A percentile compares a stretch with the other conserved stretches of the same genome.
Conservation (phyloP, 2,329 filamentous ascomycete species). For the Emergomyces orientalis region DNA sequence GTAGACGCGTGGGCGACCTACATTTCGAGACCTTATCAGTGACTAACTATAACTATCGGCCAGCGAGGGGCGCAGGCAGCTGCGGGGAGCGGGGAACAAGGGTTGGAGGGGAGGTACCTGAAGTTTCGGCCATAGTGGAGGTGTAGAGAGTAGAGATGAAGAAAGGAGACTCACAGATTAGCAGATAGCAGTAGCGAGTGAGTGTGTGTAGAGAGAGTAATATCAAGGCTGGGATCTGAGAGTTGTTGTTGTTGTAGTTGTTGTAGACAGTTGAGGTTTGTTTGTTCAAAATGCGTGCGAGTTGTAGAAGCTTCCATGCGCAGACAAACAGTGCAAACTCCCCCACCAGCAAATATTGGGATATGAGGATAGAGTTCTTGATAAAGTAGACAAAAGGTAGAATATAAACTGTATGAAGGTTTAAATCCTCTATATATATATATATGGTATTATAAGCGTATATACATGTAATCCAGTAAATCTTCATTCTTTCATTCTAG, state of each 20-base stretch:
- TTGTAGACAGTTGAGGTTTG: neutral
- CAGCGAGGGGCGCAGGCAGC: neutral
- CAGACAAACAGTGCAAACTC: conserved; percentile 18
- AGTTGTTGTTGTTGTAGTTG: neutral
- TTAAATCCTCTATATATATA: neutral
- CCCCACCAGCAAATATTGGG: conserved; percentile 5
- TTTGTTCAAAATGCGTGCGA: conserved; percentile 13
- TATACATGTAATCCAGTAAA: conserved; percentile 2
- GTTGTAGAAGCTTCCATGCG: conserved; percentile 37
- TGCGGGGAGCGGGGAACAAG: neutral
- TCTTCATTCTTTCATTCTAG: conserved; percentile 15
- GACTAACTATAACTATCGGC: neutral
- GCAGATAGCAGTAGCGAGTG: conserved; percentile 3
- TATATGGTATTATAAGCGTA: neutral
- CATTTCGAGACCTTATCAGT: conserved; percentile 5
- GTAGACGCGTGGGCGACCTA: conserved; percentile 69
- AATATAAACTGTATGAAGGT: too few relatives aligned
- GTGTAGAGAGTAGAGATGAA: neutral
- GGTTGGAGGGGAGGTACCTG: conserved; percentile 22
- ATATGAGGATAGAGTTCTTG: too few relatives aligned
- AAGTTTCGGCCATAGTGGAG: conserved; percentile 29
- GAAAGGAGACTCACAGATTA: conserved; percentile 5
- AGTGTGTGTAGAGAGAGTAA: conserved; percentile 9
- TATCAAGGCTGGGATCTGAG: neutral
- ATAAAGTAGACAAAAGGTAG: too few relatives aligned